Base-by-base conservation (phyloP, 2,329 filamentous ascomycete genomes). In the Fusarium domesticum region DNA sequence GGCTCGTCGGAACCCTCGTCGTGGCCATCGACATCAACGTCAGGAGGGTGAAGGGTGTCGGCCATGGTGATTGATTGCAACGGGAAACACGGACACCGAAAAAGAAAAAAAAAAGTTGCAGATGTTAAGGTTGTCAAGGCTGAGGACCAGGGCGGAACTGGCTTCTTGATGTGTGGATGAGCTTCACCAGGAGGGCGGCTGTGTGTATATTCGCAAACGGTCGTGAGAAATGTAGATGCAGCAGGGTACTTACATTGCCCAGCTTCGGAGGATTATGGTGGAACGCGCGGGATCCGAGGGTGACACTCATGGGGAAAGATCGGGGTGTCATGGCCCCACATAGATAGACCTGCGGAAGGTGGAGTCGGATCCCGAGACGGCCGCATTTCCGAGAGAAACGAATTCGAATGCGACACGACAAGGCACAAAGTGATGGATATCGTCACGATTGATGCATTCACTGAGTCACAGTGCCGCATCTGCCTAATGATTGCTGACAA, bases 281-380 rank as follows among this genome's bases (percentile, higher is more conserved):
- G 56, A 35, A 51, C 54, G 50, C 54, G 56, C 56, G 54, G 52
- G 50, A 25, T 51, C 56, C 56, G 52, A n/a, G 30, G 35, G 18
- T 37, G 20, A 10, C 15, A 34, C 15, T 31, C 14, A 32, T 19
- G 8, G n/a, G n/a, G n/a, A n/a, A n/a, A n/a, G n/a, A n/a, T n/a
- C n/a, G n/a, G n/a, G n/a, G n/a, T n/a, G n/a, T n/a, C n/a, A n/a
- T n/a, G n/a, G n/a, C n/a, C n/a, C n/a, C n/a, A n/a, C n/a, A n/a
- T n/a, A n/a, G n/a, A n/a, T n/a, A n/a, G n/a, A n/a, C n/a, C n/a
- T n/a, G n/a, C n/a, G n/a, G n/a, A n/a, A n/a, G n/a, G 34, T 12
- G 20, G 15, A 10, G 20, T 6, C 52, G 52, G 52, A 8, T 19
- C 35, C 50, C 54, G 54, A 49, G 49, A 50, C 25, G 19, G 38